A percentile compares a stretch with the other conserved stretches of the same genome.
Evolutionary conservation across 306 rosid genomes (phyloP).

Genomic region (Leucaena leucocephala): DNA sequence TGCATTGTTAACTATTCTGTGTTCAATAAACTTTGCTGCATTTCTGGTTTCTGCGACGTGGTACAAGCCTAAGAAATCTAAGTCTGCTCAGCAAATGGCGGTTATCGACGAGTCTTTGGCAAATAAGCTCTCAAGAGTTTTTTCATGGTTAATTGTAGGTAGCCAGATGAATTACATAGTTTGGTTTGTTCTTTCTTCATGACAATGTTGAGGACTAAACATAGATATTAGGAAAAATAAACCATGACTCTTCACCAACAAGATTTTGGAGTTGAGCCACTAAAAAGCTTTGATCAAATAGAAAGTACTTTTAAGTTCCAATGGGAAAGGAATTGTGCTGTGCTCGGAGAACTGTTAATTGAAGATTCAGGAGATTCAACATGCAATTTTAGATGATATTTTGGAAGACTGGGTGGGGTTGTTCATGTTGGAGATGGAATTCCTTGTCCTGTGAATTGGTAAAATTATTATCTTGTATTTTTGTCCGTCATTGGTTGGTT

Average conservation of each 20-base stretch:
- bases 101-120: background rate
- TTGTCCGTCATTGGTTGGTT: background rate
- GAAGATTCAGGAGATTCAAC: background rate
- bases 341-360: background rate
- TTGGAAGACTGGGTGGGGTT: background rate
- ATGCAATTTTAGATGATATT: background rate
- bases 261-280: background rate
- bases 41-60: slow-evolving; percentile 55
- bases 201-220: background rate
- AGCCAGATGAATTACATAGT: background rate
- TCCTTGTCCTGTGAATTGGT: background rate
- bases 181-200: background rate
- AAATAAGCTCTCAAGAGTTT: background rate
- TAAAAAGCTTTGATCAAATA: background rate
- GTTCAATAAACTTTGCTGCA: slow-evolving; percentile 62
- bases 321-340: background rate
- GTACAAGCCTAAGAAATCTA: background rate
- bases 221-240: background rate
- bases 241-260: background rate
- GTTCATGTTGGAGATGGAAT: background rate
- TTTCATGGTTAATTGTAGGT: background rate
- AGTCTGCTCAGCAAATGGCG: background rate
- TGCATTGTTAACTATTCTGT: slow-evolving; percentile 59
- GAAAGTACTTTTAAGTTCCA: background rate
- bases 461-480: background rate